Evolutionary conservation across 2,329 filamentous ascomycete species (phyloP).

Genomic region (Cladorrhinum sp.): DNA sequence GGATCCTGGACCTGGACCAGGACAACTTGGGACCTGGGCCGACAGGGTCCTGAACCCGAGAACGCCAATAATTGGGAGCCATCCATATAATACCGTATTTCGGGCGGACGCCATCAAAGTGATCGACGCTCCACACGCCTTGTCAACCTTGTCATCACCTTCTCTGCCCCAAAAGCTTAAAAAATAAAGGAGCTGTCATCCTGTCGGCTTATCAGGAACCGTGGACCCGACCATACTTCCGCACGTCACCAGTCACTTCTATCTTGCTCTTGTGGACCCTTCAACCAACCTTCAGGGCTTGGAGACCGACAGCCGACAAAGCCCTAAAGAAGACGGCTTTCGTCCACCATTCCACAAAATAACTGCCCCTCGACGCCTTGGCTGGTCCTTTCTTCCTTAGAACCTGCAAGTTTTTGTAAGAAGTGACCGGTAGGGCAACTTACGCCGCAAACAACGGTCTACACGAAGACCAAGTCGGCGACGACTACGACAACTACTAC

Average conservation of each 20-base stretch:
- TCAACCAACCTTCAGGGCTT: not conserved
- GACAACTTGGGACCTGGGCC: slow-evolving; percentile 9
- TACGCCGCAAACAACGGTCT: not conserved
- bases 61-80: slow-evolving; percentile 7
- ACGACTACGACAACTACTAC: not conserved
- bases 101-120: slow-evolving; percentile 32
- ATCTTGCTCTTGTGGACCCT: not conserved
- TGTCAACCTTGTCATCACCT: slow-evolving; percentile 14
- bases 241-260: not conserved
- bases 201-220: not conserved
- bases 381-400: not conserved
- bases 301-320: not conserved
- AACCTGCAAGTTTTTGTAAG: not conserved
- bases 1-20: slow-evolving; percentile 4
- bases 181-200: slow-evolving; percentile 10
- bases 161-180: slow-evolving; percentile 1
- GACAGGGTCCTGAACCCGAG: slow-evolving; percentile 22
- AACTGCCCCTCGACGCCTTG: not conserved
- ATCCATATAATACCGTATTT: slow-evolving; percentile 25
- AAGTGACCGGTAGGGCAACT: not conserved
- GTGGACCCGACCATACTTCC: not conserved
- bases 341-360: not conserved
- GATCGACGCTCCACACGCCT: slow-evolving; percentile 42
- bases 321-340: not conserved
- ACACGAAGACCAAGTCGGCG: not conserved